These are phyloP conservation scores for Aspergillus piperis DNA, from an alignment of 2,329 filamentous ascomycete species.

Conservation along the genomic window DNA sequence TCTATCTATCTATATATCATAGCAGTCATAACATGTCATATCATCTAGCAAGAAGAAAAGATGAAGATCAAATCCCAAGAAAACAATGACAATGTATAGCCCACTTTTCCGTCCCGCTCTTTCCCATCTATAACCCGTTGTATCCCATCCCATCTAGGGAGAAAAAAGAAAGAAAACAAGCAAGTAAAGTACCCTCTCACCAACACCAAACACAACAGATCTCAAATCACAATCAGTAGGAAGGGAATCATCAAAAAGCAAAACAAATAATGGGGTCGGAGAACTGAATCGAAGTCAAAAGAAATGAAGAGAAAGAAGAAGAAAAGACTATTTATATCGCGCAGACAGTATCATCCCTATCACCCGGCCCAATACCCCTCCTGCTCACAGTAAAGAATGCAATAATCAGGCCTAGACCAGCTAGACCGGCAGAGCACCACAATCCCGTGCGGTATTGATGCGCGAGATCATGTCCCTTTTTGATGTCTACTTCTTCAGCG, in stretches of 20 bases:
- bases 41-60: no score
- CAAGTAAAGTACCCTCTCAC: neutral
- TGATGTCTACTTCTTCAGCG: constrained; percentile 41
- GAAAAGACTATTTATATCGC: constrained; percentile 9
- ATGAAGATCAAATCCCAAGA: no score
- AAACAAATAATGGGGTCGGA: no score
- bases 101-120: no score
- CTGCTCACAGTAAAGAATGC: constrained; percentile 10
- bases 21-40: no score
- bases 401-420: constrained; percentile 36
- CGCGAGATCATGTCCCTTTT: constrained; percentile 34
- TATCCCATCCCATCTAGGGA: neutral
- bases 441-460: constrained; percentile 45
- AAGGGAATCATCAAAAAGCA: no score
- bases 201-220: neutral
- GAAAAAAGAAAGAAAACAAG: no score
- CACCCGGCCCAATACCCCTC: constrained; percentile 11
- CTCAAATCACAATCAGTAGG: neutral
- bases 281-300: neutral
- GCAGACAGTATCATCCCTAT: constrained; percentile 8
- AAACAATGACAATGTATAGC: no score
- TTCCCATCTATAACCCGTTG: neutral
- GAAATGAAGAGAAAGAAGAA: neutral
- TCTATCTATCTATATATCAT: no score
- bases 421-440: constrained; percentile 46